Conservation (phyloP, 305 asterid species). For the Nicotiana rustica region DNA sequence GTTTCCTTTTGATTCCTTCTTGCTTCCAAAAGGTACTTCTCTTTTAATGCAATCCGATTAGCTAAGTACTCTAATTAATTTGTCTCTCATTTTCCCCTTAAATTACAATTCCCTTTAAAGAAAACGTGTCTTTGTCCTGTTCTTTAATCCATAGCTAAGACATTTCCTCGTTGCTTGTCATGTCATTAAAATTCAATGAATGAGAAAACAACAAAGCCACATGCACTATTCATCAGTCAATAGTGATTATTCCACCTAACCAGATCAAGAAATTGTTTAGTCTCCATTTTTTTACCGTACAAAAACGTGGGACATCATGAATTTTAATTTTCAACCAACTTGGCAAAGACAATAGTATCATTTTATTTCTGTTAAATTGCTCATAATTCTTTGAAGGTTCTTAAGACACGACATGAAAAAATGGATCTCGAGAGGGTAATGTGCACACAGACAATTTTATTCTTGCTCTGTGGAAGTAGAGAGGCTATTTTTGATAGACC, state of each 20-base stretch:
- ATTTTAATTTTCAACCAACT: not conserved
- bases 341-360: not conserved
- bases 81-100: not conserved
- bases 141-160: not conserved
- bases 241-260: not conserved
- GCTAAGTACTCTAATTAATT: not conserved
- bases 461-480: too few species aligned
- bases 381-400: not conserved
- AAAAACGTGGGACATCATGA: not conserved
- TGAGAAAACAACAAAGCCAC: slow-evolving; percentile 27
- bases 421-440: too few species aligned
- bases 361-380: not conserved
- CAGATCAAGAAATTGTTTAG: not conserved
- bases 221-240: slow-evolving; percentile 20
- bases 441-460: too few species aligned
- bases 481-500: too few species aligned
- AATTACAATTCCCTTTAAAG: not conserved
- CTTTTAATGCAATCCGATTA: not conserved
- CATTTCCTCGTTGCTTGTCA: not conserved
- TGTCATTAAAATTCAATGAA: slow-evolving; percentile 29
- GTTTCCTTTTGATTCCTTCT: not conserved
- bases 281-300: not conserved
- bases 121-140: not conserved
- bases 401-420: too few species aligned
- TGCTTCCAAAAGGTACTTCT: not conserved